These are phyloP conservation scores for Entomortierella chlamydospora DNA, from an alignment of 192 early-diverging fungal species.

Conservation along the genomic window DNA sequence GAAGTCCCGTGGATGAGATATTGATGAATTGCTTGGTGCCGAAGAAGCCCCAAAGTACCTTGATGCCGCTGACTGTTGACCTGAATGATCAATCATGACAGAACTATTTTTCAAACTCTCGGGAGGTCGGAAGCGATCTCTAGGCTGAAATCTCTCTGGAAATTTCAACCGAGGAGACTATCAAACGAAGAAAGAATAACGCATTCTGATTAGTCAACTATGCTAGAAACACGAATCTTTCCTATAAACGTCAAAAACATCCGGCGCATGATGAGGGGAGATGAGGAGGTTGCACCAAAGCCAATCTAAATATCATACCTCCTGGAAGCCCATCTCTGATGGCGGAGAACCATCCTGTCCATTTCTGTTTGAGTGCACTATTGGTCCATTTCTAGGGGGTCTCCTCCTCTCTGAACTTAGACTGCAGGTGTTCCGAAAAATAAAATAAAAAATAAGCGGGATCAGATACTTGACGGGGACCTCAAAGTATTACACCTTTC, in stretches of 20 bases:
- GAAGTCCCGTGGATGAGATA: constrained; percentile 42
- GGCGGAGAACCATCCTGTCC: constrained; percentile 29
- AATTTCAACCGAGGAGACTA: constrained; percentile 40
- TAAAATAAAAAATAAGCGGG: not conserved
- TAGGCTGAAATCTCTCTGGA: constrained; percentile 25
- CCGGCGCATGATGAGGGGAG: too few relatives aligned
- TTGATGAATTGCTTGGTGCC: constrained; percentile 16
- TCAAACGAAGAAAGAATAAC: not conserved
- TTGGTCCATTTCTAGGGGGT: constrained; percentile 24
- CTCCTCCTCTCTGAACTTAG: constrained; percentile 38
- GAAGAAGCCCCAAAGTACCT: constrained; percentile 36
- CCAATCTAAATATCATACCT: too few relatives aligned
- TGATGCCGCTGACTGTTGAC: constrained; percentile 17
- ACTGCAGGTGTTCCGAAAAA: not conserved
- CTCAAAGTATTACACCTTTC: not conserved
- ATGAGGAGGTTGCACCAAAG: too few relatives aligned
- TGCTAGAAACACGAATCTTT: too few relatives aligned
- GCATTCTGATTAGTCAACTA: not conserved
- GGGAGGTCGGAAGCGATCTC: constrained; percentile 43
- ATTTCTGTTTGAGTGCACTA: constrained; percentile 10
- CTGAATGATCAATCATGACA: constrained; percentile 16
- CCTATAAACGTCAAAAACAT: too few relatives aligned
- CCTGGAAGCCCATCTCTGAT: constrained; percentile 44
- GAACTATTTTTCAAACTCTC: constrained; percentile 27
- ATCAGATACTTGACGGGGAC: not conserved